Evolutionary conservation across 106 monocot species (phyloP), one percentile per base, ranked within the genome.

Genomic region (Iris macrosiphon): DNA sequence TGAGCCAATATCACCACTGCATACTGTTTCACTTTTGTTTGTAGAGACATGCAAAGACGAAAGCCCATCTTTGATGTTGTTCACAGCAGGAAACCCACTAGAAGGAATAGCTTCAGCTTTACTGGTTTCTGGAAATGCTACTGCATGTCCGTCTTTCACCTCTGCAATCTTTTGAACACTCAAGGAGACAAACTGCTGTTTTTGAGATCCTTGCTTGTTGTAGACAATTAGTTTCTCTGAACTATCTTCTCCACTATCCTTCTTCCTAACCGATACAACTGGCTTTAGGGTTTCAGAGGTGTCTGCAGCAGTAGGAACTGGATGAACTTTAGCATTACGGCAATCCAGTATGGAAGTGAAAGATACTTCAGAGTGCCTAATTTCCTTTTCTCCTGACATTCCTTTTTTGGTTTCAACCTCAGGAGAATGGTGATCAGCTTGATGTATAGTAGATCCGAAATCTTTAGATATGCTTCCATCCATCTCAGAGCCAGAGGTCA

Each of bases 401-500:
- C 56, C 64, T 47, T 57, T n/a, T 60, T 29, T 57, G 14, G 2
- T 31, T 24, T 14, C 41, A 41, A 49, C 60, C 49, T 72, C 41
- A 20, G 14, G 14, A 13, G 32, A 49, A 55, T 11, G 8, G 31
- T 41, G 30, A 17, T 40, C 29, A 45, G 24, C 13, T 34, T 24
- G 40, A 57, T 31, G 45, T 31, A 17, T 30, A 25, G 48, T 2
- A 51, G 72, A 31, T 51, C 11, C 21, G 15, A 55, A 37, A 22
- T 29, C 44, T 31, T 51, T 28, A 5, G 18, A 29, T 14, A 26
- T 35, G 49, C 23, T 31, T 49, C 23, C 60, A 15, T 48, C 44
- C 18, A 48, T 22, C 37, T 51, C 57, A 67, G 19, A n/a, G 22
- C 25, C 31, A 55, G 7, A 35, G 45, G 66, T 29, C 12, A 30